Conservation (phyloP, 805 yeast genomes). For the Sporopachydermia lactativora region DNA sequence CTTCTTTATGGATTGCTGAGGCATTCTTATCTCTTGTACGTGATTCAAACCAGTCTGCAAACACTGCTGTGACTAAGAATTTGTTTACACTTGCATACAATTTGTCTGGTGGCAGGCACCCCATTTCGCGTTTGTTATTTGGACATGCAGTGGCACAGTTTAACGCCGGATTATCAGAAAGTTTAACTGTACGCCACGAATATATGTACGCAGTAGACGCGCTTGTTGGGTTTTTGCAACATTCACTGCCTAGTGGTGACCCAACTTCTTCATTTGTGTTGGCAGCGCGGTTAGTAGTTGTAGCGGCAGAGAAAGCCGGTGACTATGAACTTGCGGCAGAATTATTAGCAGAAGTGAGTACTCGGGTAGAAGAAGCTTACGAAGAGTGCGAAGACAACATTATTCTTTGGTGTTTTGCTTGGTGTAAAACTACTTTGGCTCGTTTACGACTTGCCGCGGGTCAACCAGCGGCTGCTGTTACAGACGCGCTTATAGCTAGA, state of each 20-base stretch:
- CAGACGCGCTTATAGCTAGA: slow-evolving; percentile 40
- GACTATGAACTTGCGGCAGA: slow-evolving; percentile 40
- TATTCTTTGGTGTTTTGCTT: slow-evolving; percentile 35
- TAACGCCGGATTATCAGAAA: too few relatives aligned
- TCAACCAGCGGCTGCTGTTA: slow-evolving; percentile 44
- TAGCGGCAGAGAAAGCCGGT: slow-evolving; percentile 54
- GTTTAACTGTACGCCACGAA: neutral
- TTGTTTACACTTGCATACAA: slow-evolving; percentile 68
- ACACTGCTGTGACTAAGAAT: slow-evolving; percentile 33
- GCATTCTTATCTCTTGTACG: slow-evolving; percentile 34
- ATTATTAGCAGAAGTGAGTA: slow-evolving; percentile 32
- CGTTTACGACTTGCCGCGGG: slow-evolving; percentile 52
- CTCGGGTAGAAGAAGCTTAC: slow-evolving; percentile 36
- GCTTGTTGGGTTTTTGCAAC: neutral
- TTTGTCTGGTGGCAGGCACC: slow-evolving; percentile 60
- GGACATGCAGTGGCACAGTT: slow-evolving; percentile 31
- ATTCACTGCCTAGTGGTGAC: slow-evolving; percentile 12
- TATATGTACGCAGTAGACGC: neutral
- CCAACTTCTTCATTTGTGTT: slow-evolving; percentile 12
- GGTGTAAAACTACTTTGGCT: slow-evolving; percentile 55
- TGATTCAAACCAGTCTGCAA: slow-evolving; percentile 10
- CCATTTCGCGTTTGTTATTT: slow-evolving; percentile 57
- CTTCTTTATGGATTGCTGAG: slow-evolving; percentile 75
- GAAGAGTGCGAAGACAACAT: slow-evolving; percentile 38
- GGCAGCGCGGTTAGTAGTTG: slow-evolving; percentile 44